Conservation (phyloP, 176 grass and related monocot genomes). For the Otatea glauca region DNA sequence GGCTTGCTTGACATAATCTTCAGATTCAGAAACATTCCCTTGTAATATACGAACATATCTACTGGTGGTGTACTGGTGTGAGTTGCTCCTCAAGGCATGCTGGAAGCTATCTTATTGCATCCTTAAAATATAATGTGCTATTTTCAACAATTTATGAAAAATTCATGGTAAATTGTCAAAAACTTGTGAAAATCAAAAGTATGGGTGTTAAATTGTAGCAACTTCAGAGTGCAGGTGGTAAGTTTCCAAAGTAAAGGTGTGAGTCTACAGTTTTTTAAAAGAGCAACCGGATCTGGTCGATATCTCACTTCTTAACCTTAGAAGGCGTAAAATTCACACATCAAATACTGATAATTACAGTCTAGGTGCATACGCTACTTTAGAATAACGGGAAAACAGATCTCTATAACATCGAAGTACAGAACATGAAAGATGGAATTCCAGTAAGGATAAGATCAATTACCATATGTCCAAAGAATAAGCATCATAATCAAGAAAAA, state of each 20-base stretch:
- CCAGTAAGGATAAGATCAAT: not conserved
- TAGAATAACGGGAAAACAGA: constrained; percentile 6
- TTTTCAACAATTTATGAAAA: not conserved
- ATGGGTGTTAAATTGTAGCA: not conserved
- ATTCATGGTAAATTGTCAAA: not conserved
- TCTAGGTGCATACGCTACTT: not conserved
- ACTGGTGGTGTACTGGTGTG: not conserved
- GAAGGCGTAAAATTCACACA: constrained; percentile 22
- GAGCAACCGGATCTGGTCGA: not conserved
- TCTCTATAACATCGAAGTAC: not conserved
- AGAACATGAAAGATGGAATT: not conserved
- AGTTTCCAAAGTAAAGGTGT: constrained; percentile 1
- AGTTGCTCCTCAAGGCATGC: constrained; percentile 6
- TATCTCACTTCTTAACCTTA: not conserved
- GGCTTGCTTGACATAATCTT: constrained; percentile 14
- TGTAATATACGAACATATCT: constrained; percentile 9
- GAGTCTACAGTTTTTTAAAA: constrained; percentile 4
- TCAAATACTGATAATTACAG: constrained; percentile 3
- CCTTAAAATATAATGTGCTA: constrained; percentile 11
- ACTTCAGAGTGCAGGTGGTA: not conserved
- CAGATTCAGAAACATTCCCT: constrained; percentile 10
- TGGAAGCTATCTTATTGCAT: not conserved
- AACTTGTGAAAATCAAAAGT: constrained; percentile 1
- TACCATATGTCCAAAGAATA: not conserved
- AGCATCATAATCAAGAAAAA: constrained; percentile 21